Evolutionary conservation across 1,284 basidiomycete genomes (phyloP).

Genomic region (Trametes pubescens): DNA sequence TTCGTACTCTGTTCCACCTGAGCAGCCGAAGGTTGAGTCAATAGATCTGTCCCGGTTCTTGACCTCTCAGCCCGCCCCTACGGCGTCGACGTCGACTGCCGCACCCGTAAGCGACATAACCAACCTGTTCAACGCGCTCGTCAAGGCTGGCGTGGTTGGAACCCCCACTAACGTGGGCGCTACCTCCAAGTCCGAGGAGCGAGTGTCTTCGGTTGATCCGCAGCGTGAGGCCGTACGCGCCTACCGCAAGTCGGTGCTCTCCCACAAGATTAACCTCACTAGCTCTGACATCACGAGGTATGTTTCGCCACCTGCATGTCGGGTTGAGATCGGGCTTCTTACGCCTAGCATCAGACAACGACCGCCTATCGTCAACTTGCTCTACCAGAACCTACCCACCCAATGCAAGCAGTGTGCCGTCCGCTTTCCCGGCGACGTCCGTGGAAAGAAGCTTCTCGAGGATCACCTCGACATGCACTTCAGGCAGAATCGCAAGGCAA

Average conservation of each 20-base stretch:
- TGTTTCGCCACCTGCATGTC: constrained; percentile 32
- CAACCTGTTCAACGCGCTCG: constrained; percentile 67
- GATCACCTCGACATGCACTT: constrained; percentile 98
- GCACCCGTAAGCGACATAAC: constrained; percentile 56
- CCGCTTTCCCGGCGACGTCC: constrained; percentile 78
- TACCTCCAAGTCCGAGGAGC: constrained; percentile 50
- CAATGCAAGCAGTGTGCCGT: constrained; percentile 96
- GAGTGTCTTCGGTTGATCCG: constrained; percentile 46
- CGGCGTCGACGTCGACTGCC: constrained; percentile 37
- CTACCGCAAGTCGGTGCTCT: constrained; percentile 79
- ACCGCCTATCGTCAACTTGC: constrained; percentile 65
- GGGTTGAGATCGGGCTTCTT: constrained; percentile 10
- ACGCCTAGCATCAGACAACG: constrained; percentile 58
- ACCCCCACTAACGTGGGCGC: constrained; percentile 60
- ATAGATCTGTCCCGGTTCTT: constrained; percentile 37
- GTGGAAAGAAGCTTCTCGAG: constrained; percentile 83
- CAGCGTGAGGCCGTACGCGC: constrained; percentile 59
- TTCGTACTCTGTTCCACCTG: constrained; percentile 33
- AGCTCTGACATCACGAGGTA: constrained; percentile 80
- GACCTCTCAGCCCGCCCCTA: constrained; percentile 32
- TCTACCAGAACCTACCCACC: constrained; percentile 79
- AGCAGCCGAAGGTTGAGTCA: constrained; percentile 41
- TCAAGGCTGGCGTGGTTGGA: constrained; percentile 78
- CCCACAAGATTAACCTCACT: constrained; percentile 73
- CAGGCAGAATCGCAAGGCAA: constrained; percentile 90